These are phyloP conservation scores for Hortaea werneckii DNA, from an alignment of 2,329 filamentous ascomycete species.

Conservation along the genomic window DNA sequence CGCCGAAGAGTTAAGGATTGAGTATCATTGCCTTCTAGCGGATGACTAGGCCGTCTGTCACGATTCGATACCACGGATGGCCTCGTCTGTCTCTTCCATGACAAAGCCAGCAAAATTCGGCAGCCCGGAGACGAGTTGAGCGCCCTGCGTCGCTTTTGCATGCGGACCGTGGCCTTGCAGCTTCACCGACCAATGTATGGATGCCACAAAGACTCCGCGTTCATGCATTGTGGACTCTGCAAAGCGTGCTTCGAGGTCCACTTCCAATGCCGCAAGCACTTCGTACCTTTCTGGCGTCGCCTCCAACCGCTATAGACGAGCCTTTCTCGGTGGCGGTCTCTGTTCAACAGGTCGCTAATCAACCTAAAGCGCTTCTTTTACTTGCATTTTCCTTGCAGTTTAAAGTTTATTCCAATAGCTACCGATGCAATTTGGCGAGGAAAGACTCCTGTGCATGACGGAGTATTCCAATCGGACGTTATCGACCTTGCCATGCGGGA, in stretches of 20 bases:
- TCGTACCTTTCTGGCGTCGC: neutral
- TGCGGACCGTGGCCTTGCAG: constrained; percentile 2
- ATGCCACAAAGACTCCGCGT: constrained; percentile 7
- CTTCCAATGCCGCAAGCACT: neutral
- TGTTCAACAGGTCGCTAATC: constrained; percentile 8
- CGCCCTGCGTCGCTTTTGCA: constrained; percentile 3
- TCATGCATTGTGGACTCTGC: constrained; percentile 3
- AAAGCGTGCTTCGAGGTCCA: neutral
- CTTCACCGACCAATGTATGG: constrained; percentile 4
- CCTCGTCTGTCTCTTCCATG: too few species aligned
- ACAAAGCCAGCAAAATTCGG: too few species aligned
- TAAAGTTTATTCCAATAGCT: too few species aligned
- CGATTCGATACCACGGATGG: too few species aligned
- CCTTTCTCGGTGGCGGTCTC: constrained; percentile 15
- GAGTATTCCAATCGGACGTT: too few species aligned
- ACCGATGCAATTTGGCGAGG: too few species aligned
- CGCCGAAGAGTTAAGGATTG: too few species aligned
- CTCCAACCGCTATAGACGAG: neutral
- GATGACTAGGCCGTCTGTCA: too few species aligned
- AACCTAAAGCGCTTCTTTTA: neutral
- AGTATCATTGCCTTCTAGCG: too few species aligned
- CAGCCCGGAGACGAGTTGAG: neutral
- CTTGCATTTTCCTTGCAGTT: too few species aligned
- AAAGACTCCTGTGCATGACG: too few species aligned
- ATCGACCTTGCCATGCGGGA: too few species aligned